These are phyloP conservation scores for Petunia secreta DNA, from an alignment of 257 asterid species.

Conservation along the genomic window DNA sequence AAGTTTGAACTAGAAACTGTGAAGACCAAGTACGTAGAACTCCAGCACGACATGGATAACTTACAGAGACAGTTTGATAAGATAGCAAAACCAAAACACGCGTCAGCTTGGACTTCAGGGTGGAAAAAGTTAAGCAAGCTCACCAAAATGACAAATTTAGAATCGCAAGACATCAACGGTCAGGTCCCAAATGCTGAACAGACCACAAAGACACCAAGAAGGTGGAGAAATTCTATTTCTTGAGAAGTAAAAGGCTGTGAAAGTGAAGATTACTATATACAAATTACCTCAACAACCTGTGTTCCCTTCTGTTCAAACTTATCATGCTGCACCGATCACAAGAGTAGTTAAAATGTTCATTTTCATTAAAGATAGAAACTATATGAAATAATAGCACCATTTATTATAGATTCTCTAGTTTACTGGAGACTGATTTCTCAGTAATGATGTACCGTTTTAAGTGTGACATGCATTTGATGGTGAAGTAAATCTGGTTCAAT, in stretches of 20 bases:
- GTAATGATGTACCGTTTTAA: neutral
- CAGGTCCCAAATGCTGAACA: conserved; percentile 48
- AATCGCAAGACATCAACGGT: conserved; percentile 44
- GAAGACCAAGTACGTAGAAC: conserved; percentile 72
- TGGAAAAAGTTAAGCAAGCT: conserved; percentile 88
- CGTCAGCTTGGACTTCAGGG: conserved; percentile 74
- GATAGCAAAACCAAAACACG: conserved; percentile 59
- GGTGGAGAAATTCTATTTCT: conserved; percentile 97
- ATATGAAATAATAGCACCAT: conserved; percentile 9
- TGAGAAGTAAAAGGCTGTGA: conserved; percentile 33
- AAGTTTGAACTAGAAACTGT: conserved; percentile 84
- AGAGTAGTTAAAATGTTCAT: conserved; percentile 12
- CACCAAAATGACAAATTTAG: conserved; percentile 48
- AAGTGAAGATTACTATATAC: conserved; percentile 20
- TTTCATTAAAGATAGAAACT: conserved; percentile 5
- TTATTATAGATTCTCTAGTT: conserved; percentile 7
- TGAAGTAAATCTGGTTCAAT: neutral
- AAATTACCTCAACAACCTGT: conserved; percentile 2
- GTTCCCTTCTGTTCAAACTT: neutral
- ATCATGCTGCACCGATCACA: neutral
- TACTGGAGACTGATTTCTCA: neutral
- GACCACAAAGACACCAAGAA: conserved; percentile 59
- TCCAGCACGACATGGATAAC: conserved; percentile 72
- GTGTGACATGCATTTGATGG: neutral
- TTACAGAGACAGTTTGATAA: conserved; percentile 83